Conservation (phyloP, 1,284 basidiomycete genomes). For the Bjerkandera adusta region DNA sequence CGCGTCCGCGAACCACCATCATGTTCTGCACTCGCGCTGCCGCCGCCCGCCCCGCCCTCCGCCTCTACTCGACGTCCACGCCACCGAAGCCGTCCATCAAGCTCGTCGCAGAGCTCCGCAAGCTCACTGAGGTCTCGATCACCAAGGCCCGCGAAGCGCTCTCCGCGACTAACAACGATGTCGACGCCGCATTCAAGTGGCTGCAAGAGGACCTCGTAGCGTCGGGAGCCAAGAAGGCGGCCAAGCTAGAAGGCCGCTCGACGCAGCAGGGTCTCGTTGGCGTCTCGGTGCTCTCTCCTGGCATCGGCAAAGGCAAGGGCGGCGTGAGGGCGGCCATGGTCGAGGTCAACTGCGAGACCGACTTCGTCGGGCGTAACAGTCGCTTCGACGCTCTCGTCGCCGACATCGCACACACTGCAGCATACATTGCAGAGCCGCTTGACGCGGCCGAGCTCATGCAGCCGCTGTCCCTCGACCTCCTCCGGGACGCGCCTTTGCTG, state of each 20-base stretch:
- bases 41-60: slow-evolving; percentile 16
- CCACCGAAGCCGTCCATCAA: slow-evolving; percentile 55
- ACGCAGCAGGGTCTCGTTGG: slow-evolving; percentile 83
- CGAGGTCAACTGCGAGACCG: slow-evolving; percentile 96
- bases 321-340: slow-evolving; percentile 82
- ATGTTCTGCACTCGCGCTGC: slow-evolving; percentile 13
- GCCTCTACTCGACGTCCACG: slow-evolving; percentile 38
- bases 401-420: slow-evolving; percentile 86
- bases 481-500: slow-evolving; percentile 70
- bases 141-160: slow-evolving; percentile 90
- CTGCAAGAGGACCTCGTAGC: slow-evolving; percentile 71
- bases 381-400: slow-evolving; percentile 78
- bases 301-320: slow-evolving; percentile 37
- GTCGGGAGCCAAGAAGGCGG: slow-evolving; percentile 78
- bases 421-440: slow-evolving; percentile 67
- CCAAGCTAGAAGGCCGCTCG: slow-evolving; percentile 74
- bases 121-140: slow-evolving; percentile 78
- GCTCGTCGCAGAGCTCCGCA: slow-evolving; percentile 85
- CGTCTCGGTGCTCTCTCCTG: slow-evolving; percentile 68
- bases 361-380: slow-evolving; percentile 90
- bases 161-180: slow-evolving; percentile 69
- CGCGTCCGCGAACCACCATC: slow-evolving; percentile 11
- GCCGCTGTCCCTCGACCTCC: slow-evolving; percentile 45
- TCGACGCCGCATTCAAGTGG: slow-evolving; percentile 78
- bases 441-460: slow-evolving; percentile 39